Percentiles rank a stretch among this genome's conserved stretches.
Evolutionary conservation across 1,284 basidiomycete genomes (phyloP).

Genomic region (Trichosporon sp.): DNA sequence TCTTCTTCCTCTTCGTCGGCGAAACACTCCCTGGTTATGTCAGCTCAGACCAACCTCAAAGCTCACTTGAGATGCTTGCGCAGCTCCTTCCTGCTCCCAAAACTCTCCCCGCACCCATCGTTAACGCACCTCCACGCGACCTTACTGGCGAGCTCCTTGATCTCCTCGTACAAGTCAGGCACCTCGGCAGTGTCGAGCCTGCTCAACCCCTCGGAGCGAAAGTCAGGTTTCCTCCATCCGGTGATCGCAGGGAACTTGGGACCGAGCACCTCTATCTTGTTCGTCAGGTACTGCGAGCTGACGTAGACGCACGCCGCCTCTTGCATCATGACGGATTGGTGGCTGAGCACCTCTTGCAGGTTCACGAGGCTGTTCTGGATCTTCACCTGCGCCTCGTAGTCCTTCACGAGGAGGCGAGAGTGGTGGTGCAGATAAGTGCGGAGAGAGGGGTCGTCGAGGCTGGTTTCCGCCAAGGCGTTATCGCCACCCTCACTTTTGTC

Average conservation of each 20-base stretch:
- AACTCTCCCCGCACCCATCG: not conserved
- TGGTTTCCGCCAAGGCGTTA: too few relatives aligned
- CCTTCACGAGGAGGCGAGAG: not conserved
- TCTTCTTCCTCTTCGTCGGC: not conserved
- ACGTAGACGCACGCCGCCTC: not conserved
- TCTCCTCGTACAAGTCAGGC: not conserved
- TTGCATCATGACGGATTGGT: not conserved
- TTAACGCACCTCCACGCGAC: not conserved
- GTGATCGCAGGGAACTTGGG: not conserved
- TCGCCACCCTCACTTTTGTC: not conserved
- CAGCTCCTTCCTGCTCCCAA: not conserved
- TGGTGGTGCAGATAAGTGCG: not conserved
- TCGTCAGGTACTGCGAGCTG: not conserved
- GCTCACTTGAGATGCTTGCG: not conserved
- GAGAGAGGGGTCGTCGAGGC: not conserved
- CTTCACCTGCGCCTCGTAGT: not conserved
- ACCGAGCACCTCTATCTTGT: not conserved
- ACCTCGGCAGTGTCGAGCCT: not conserved
- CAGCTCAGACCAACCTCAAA: not conserved
- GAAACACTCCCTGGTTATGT: not conserved
- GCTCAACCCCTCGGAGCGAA: not conserved
- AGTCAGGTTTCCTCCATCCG: not conserved
- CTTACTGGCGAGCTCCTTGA: not conserved
- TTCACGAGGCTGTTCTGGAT: not conserved
- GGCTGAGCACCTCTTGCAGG: not conserved